Evolutionary conservation across 1,284 basidiomycete genomes (phyloP).

Genomic region (Cryptococcus sp.): DNA sequence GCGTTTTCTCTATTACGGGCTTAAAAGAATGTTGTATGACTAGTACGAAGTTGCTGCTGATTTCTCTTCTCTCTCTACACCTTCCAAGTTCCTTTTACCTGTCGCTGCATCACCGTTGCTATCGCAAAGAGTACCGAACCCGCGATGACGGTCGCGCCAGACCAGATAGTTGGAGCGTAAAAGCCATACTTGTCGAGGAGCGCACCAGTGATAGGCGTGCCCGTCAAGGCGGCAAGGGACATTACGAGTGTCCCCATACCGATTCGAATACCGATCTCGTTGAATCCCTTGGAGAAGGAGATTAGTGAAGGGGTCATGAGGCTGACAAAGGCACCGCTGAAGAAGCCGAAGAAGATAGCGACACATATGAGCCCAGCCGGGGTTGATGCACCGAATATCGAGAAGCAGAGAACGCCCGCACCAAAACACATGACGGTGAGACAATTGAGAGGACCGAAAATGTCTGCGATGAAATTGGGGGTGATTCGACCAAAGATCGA

Average conservation of each 20-base stretch:
- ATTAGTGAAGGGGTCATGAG: constrained; percentile 31
- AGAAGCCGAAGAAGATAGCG: constrained; percentile 46
- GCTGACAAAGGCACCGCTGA: constrained; percentile 29
- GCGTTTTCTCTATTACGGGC: no score
- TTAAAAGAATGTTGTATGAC: no score
- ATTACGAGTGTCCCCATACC: constrained; percentile 35
- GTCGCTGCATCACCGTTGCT: constrained; percentile 16
- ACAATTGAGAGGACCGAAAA: constrained; percentile 36
- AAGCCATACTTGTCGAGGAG: constrained; percentile 35
- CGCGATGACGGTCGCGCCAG: constrained; percentile 28
- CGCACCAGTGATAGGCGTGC: constrained; percentile 49
- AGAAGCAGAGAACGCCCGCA: constrained; percentile 23
- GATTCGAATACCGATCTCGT: constrained; percentile 35
- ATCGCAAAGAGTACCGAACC: constrained; percentile 22
- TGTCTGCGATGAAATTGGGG: constrained; percentile 29
- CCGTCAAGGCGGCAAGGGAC: constrained; percentile 38
- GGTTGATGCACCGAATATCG: constrained; percentile 29
- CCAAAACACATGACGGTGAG: constrained; percentile 29
- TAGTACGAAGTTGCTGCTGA: no score
- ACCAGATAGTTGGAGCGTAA: constrained; percentile 32
- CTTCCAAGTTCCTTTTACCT: constrained; percentile 35
- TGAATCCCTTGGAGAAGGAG: constrained; percentile 21
- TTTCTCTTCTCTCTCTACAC: constrained; percentile 14
- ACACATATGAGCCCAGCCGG: constrained; percentile 40
- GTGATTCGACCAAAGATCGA: constrained; percentile 30